phyloP scores from a whole-genome alignment of 108 stramenopile genomes.

The Cyclotella baltica region DNA sequence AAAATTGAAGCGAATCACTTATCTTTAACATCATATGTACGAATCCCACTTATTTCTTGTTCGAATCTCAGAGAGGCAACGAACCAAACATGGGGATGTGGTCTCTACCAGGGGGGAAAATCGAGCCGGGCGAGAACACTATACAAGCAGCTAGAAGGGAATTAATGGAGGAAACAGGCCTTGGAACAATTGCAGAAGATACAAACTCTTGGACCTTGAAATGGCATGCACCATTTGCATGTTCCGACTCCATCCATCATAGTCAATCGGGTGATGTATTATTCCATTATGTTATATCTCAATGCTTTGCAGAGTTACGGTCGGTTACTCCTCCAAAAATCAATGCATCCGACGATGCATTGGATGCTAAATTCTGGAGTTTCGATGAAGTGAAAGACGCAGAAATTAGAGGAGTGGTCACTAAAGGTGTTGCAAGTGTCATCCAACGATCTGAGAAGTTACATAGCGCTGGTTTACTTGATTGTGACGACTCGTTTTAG shows the following conservation, averaged over 20 bases:
- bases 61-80: too few species aligned
- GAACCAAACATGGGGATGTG: constrained; percentile 74
- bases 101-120: constrained; percentile 76
- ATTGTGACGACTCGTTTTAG: constrained; percentile 18
- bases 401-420: constrained; percentile 31
- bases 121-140: constrained; percentile 67
- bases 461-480: constrained; percentile 31
- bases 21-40: too few species aligned
- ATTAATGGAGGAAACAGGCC: constrained; percentile 68
- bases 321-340: constrained; percentile 32
- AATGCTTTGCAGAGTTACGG: constrained; percentile 48
- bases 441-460: constrained; percentile 44
- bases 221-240: constrained; percentile 57
- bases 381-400: constrained; percentile 39
- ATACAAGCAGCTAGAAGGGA: constrained; percentile 65
- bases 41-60: too few species aligned
- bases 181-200: constrained; percentile 11
- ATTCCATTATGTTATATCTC: constrained; percentile 54
- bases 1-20: too few species aligned
- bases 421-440: constrained; percentile 37
- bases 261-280: neutral
- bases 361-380: constrained; percentile 53
- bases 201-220: constrained; percentile 9
- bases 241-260: constrained; percentile 55
- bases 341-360: constrained; percentile 54